Evolutionary conservation across 2,329 filamentous ascomycete species (phyloP), one percentile per base, ranked within the genome.

Genomic region (Lojkania enalia): DNA sequence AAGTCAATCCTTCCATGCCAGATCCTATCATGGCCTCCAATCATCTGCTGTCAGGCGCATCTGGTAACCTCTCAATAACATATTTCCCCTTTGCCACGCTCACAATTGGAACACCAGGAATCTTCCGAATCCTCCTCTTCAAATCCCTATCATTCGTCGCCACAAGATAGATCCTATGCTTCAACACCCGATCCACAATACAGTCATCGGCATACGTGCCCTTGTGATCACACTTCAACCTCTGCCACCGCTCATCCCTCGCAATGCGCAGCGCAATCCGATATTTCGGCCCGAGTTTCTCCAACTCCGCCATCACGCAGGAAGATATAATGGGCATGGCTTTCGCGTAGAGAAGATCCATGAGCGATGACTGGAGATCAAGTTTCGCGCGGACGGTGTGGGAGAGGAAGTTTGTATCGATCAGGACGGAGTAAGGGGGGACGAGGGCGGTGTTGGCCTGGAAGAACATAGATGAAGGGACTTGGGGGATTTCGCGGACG

Each of bases 331-430:
- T 86, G 14, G 90, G 90, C 16, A 85, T 89, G 68, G 88, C 94
- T 62, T 95, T 95, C 14, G 92, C 92, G 68, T 91, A 95, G 3
- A 99, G 79, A 42, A 88, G 87, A 69, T 96, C 90, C 89, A 96
- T 96, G 77, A 96, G 88, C 2, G 86, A 85, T 49, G 92, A 86
- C 15, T 95, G 79, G 11, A 97, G 76, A 23, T 91, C 89, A 15
- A 97, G 82, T 74, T 99, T 97, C 57, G 87, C 84, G 70, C 91
- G 88, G 2, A 97, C 88, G 0, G 90, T 94, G 71, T 96, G 90
- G 7, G 66, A 64, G 50, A 66, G 63, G 51, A 68, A 67, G 39
- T 70, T 68, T 16, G 67, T 66, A 40, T 67, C 64, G 13, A 65
- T 54, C 48, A 95, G 81, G 44, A 92, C 81, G 38, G 75, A 78